Base-by-base conservation (phyloP, 2,329 filamentous ascomycete species). In the Thelonectria discophora region DNA sequence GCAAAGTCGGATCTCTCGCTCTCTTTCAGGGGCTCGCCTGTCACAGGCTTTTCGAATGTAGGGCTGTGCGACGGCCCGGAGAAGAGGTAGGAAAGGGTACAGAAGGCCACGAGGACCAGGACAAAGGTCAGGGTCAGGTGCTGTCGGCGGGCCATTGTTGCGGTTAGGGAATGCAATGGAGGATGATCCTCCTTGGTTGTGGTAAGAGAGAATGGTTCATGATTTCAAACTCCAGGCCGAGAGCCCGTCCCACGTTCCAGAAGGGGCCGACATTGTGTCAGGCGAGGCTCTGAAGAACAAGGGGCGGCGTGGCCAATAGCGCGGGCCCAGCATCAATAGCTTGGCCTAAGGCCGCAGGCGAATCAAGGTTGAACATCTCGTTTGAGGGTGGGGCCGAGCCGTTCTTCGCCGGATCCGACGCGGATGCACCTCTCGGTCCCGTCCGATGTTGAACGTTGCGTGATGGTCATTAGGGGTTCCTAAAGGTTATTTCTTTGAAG, bases 71-170 rank as follows among this genome's bases (percentile, higher is more conserved):
- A 64, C 40, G 75, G 75, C 65, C 84, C 81, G 56, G 87, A 84
- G 67, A 88, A 84, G 65, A 86, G 80, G 66, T 89, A 84, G 42
- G 85, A 84, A 59, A 91, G 67, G 70, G 85, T 82, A 55, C 86
- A 78, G 70, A 89, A 82, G 63, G 84, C 76, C 60, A 84, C 78
- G 67, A 87, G 79, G 66, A 82, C 81, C 66, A 89, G 71, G 50
- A 87, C 73, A 64, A 89, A 71, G 51, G 84, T 77, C 66, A 85
- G 72, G 30, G 85, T 79, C 60, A 88, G 74, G 68, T 86, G 82
- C 65, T 81, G 80, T 64, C 81, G 76, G 45, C 85, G 82, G 63
- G 84, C 81, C 84, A 87, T 87, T 55, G 60, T 60, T 58, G 11
- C 15, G 6, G 11, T 47, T 12, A 66, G 68, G 57, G 66, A 69